These are phyloP conservation scores for Combretum micranthum DNA, from an alignment of 345 rosid species.

Conservation along the genomic window DNA sequence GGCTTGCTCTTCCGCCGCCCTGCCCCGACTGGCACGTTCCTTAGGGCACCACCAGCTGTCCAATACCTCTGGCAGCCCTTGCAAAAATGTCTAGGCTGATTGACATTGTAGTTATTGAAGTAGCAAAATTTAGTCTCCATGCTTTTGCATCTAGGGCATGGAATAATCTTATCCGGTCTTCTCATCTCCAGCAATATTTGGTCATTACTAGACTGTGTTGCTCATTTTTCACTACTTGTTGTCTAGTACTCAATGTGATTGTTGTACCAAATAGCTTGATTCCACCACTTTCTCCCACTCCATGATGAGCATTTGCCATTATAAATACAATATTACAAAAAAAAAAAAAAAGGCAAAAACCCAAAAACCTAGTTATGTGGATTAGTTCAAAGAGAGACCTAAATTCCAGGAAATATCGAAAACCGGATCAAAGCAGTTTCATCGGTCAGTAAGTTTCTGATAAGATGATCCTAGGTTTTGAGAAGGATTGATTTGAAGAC, in stretches of 20 bases:
- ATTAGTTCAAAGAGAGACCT: background rate
- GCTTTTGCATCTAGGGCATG: constrained; percentile 95
- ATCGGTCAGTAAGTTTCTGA: background rate
- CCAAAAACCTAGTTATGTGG: constrained; percentile 15
- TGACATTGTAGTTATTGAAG: constrained; percentile 95
- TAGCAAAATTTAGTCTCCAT: constrained; percentile 97
- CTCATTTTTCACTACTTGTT: background rate
- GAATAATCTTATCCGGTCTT: constrained; percentile 78
- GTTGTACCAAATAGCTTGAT: constrained; percentile 84
- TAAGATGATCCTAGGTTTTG: no score
- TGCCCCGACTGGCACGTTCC: constrained; percentile 91
- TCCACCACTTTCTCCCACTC: constrained; percentile 44
- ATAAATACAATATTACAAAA: constrained; percentile 7
- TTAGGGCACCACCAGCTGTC: constrained; percentile 96
- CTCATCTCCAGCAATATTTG: constrained; percentile 39
- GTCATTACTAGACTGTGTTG: constrained; percentile 3
- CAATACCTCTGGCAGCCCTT: constrained; percentile 97
- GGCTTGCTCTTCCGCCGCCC: constrained; percentile 89
- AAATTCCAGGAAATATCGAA: background rate
- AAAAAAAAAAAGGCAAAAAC: constrained; percentile 7
- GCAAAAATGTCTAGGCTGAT: constrained; percentile 96
- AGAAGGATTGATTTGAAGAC: background rate
- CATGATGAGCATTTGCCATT: constrained; percentile 26
- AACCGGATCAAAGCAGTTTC: background rate
- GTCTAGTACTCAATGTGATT: constrained; percentile 32